Percentiles rank a stretch among this genome's conserved stretches.
These are phyloP conservation scores for Naganishia vaughanmartiniae DNA, from an alignment of 768 basidiomycete genomes.

Conservation along the genomic window DNA sequence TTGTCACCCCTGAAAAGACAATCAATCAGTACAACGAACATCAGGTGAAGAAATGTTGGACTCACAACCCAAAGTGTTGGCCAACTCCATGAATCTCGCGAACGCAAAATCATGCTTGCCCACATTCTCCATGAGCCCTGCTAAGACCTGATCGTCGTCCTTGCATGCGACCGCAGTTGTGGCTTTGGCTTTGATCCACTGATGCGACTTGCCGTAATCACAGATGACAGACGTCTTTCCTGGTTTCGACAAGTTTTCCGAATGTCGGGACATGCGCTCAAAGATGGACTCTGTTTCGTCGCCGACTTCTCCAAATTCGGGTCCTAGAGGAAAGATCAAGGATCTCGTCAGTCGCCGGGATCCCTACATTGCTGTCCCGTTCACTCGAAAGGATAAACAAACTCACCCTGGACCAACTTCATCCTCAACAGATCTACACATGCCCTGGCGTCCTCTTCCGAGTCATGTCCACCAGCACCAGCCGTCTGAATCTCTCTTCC, in stretches of 20 bases:
- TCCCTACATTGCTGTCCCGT: not conserved
- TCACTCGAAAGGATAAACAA: not conserved
- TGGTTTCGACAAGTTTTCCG: constrained; percentile 26
- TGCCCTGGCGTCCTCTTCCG: constrained; percentile 88
- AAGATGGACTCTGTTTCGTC: constrained; percentile 83
- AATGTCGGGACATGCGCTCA: constrained; percentile 67
- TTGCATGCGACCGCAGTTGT: constrained; percentile 71
- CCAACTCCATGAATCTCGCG: constrained; percentile 75
- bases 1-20: constrained; percentile 10
- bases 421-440: constrained; percentile 78
- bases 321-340: constrained; percentile 52
- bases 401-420: constrained; percentile 68
- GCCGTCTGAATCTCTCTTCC: constrained; percentile 76
- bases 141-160: constrained; percentile 63
- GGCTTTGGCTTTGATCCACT: constrained; percentile 82
- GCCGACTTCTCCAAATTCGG: constrained; percentile 81
- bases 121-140: constrained; percentile 62
- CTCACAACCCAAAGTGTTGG: constrained; percentile 76
- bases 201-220: constrained; percentile 76
- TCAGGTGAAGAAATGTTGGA: constrained; percentile 14
- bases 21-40: not conserved
- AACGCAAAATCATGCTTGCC: constrained; percentile 76
- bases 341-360: not conserved
- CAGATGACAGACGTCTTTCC: constrained; percentile 66
- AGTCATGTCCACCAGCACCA: constrained; percentile 85